Evolutionary conservation across 2,329 filamentous ascomycete species (phyloP).

Genomic region (Fusarium sp.): DNA sequence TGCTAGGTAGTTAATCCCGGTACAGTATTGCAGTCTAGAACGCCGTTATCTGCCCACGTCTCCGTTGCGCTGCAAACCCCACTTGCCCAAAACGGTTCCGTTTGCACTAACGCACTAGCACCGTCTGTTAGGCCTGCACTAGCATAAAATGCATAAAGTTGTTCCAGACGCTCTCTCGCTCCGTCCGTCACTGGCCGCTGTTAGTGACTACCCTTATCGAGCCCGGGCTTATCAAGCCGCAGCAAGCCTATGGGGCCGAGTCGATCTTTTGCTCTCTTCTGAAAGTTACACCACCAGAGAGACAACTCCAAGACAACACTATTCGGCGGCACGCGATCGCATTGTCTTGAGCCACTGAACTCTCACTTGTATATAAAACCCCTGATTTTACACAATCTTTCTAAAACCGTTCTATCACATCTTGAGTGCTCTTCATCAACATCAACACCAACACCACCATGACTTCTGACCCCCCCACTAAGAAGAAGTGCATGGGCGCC

Average conservation of each 20-base stretch:
- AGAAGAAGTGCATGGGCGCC: constrained; percentile 80
- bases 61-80: constrained; percentile 18
- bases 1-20: constrained; percentile 2
- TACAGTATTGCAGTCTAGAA: constrained; percentile 5
- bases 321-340: constrained; percentile 11
- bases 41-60: background rate
- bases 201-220: constrained; percentile 32
- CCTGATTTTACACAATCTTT: background rate
- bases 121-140: background rate
- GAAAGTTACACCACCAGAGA: constrained; percentile 40
- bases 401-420: background rate
- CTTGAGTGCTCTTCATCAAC: background rate
- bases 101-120: background rate
- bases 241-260: constrained; percentile 21
- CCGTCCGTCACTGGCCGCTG: constrained; percentile 11
- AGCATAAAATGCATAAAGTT: constrained; percentile 27
- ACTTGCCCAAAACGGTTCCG: constrained; percentile 22
- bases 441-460: constrained; percentile 49
- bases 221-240: constrained; percentile 23
- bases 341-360: background rate
- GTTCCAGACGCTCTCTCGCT: background rate
- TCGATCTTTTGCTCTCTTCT: constrained; percentile 36
- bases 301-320: constrained; percentile 13
- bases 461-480: constrained; percentile 61
- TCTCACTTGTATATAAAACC: background rate